Percentiles rank a stretch among this genome's conserved stretches.
Evolutionary conservation across 768 basidiomycete genomes (phyloP).

Genomic region (Boletellus ananas): DNA sequence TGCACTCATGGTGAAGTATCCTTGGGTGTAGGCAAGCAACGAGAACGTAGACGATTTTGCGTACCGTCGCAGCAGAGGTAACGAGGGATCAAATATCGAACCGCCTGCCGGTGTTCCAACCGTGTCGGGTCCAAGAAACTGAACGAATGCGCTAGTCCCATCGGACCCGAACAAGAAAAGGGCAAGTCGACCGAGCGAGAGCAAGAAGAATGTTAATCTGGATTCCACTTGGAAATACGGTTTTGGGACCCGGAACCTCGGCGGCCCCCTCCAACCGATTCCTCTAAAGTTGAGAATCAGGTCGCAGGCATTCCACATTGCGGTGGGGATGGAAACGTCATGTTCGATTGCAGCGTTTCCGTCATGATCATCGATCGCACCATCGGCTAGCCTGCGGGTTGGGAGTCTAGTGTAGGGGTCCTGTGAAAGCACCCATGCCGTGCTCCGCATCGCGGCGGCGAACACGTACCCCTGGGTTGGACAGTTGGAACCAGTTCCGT

Average conservation of each 20-base stretch:
- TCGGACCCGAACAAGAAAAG: slow-evolving; percentile 8
- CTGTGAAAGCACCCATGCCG: slow-evolving; percentile 18
- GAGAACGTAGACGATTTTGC: slow-evolving; percentile 43
- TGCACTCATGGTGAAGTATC: slow-evolving; percentile 43
- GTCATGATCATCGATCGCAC: neutral
- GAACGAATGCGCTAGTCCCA: neutral
- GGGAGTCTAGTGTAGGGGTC: slow-evolving; percentile 14
- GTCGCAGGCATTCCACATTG: slow-evolving; percentile 29
- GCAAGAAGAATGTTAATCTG: slow-evolving; percentile 10
- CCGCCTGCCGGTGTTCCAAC: slow-evolving; percentile 34
- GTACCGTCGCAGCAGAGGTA: slow-evolving; percentile 33
- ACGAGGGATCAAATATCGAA: slow-evolving; percentile 35
- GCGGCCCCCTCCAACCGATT: slow-evolving; percentile 25
- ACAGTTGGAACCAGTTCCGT: neutral
- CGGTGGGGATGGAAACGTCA: slow-evolving; percentile 5
- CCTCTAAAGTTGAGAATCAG: slow-evolving; percentile 24
- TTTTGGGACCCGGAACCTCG: slow-evolving; percentile 9
- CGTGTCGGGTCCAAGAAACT: slow-evolving; percentile 37
- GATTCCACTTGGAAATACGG: slow-evolving; percentile 19
- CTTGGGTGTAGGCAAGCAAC: slow-evolving; percentile 37
- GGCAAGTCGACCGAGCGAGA: slow-evolving; percentile 11
- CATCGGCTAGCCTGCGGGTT: neutral
- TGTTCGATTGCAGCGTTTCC: neutral
- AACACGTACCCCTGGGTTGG: slow-evolving; percentile 22
- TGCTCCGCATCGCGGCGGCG: slow-evolving; percentile 22